Evolutionary conservation across 192 early-diverging fungal species (phyloP).

Genomic region (Phlyctochytrium bullatum): DNA sequence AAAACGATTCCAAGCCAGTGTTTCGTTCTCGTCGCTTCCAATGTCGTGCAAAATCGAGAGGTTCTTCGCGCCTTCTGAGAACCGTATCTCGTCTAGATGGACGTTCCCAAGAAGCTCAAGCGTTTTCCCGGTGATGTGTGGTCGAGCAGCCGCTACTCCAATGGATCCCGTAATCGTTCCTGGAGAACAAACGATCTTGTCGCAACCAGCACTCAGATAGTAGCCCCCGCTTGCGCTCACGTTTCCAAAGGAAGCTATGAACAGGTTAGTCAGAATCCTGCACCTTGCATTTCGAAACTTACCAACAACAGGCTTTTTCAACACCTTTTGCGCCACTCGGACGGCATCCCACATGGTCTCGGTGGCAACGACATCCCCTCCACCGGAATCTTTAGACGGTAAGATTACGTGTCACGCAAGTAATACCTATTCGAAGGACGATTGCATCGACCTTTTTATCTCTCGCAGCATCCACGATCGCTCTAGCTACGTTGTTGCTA

Average conservation of each 20-base stretch:
- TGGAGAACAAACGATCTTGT: constrained; percentile 60
- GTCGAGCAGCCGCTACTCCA: constrained; percentile 60
- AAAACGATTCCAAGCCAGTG: constrained; percentile 43
- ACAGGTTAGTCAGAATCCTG: too few species aligned
- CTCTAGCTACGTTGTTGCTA: constrained; percentile 43
- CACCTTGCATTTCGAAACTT: too few species aligned
- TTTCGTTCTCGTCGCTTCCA: constrained; percentile 22
- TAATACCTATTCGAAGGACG: constrained; percentile 62
- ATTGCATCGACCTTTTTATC: constrained; percentile 55
- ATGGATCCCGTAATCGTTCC: constrained; percentile 73
- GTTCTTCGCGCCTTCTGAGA: constrained; percentile 46
- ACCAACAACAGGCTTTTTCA: constrained; percentile 59
- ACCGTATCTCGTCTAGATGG: constrained; percentile 56
- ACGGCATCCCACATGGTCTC: constrained; percentile 67
- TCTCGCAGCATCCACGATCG: constrained; percentile 53
- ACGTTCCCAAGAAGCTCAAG: constrained; percentile 54
- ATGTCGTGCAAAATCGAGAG: constrained; percentile 48
- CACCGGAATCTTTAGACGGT: constrained; percentile 53
- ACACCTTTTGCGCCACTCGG: constrained; percentile 45
- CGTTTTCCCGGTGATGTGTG: constrained; percentile 53
- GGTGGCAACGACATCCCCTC: constrained; percentile 64
- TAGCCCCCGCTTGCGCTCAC: constrained; percentile 36
- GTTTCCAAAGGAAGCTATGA: neutral
- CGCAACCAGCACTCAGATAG: constrained; percentile 53
- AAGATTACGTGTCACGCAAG: constrained; percentile 1